Percentiles rank a stretch among this genome's conserved stretches.
Conservation (phyloP, 228 moss, liverwort and hornwort species). For the Sphagnum fallax region DNA sequence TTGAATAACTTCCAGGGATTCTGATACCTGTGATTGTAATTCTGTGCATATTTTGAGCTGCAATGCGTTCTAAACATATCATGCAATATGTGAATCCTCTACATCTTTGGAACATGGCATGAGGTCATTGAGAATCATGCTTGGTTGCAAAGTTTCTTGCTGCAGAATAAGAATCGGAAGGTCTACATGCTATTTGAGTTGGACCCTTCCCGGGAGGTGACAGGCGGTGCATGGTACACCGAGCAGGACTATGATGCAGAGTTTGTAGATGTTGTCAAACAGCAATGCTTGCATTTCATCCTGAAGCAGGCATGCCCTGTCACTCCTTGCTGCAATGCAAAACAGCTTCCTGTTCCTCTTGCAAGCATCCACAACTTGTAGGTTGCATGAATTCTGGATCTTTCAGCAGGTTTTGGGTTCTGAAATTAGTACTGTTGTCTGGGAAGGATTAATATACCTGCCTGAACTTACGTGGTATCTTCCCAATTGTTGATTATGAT, state of each 20-base stretch:
- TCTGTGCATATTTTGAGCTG: not conserved
- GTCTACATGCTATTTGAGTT: conserved; percentile 95
- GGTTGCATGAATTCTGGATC: no score
- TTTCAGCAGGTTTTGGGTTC: no score
- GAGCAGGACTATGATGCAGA: conserved; percentile 96
- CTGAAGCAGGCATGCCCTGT: conserved; percentile 57
- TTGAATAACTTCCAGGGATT: no score
- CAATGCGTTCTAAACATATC: not conserved
- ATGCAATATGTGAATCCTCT: not conserved
- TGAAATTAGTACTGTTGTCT: no score
- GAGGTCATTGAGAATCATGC: no score
- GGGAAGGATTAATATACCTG: no score
- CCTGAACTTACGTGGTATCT: no score
- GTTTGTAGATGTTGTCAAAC: conserved; percentile 91
- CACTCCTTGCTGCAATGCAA: not conserved
- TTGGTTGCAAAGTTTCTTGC: not conserved
- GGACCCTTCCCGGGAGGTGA: conserved; percentile 90
- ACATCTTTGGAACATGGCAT: no score
- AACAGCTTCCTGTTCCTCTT: conserved; percentile 5
- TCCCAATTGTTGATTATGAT: no score
- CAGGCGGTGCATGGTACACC: conserved; percentile 94
- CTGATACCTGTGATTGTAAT: not conserved
- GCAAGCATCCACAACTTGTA: not conserved
- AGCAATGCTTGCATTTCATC: conserved; percentile 87
- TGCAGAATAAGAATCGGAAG: conserved; percentile 94